Conservation (phyloP, 2,329 filamentous ascomycete species). For the Epichloe glyceriae region DNA sequence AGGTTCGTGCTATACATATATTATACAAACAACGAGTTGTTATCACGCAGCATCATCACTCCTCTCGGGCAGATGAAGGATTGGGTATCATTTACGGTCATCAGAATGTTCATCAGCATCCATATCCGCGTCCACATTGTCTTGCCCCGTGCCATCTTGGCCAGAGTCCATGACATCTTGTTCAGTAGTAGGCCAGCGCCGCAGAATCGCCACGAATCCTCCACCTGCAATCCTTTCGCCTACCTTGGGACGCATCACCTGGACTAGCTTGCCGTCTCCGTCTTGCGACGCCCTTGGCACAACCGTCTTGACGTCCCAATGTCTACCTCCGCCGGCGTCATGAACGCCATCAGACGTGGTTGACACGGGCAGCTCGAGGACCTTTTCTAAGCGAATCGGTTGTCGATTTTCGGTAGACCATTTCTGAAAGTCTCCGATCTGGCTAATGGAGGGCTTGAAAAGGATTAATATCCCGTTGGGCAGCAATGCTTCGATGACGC, state of each 20-base stretch:
- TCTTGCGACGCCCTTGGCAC: constrained; percentile 14
- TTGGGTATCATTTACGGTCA: neutral
- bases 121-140: neutral
- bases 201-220: constrained; percentile 27
- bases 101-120: neutral
- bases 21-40: neutral
- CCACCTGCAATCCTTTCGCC: constrained; percentile 26
- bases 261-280: constrained; percentile 15
- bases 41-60: neutral
- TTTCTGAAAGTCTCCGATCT: constrained; percentile 49
- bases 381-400: constrained; percentile 41
- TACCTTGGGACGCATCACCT: constrained; percentile 30
- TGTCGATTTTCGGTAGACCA: constrained; percentile 38
- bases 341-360: constrained; percentile 28
- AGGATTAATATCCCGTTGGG: constrained; percentile 53
- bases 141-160: neutral
- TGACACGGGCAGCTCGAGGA: constrained; percentile 41
- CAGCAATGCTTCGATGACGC: constrained; percentile 44
- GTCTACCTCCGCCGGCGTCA: constrained; percentile 37
- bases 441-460: constrained; percentile 68
- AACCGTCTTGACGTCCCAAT: constrained; percentile 50
- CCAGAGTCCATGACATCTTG: constrained; percentile 4
- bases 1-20: neutral
- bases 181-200: constrained; percentile 17
- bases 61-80: neutral